Conservation (phyloP, 2,329 filamentous ascomycete species). For the Arthroderma sp. region DNA sequence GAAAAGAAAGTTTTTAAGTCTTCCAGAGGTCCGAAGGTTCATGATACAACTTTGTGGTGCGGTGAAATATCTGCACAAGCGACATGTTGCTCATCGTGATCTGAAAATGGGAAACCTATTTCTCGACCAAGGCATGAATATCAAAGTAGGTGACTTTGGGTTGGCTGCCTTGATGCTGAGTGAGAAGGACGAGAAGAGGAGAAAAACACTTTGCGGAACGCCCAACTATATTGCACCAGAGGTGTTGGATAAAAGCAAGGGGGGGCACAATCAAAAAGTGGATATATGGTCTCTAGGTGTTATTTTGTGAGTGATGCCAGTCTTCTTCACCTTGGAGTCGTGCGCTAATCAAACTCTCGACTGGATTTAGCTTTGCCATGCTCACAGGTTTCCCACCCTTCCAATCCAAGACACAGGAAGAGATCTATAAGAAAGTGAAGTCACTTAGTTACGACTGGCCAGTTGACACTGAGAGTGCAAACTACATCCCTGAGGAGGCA, state of each 20-base stretch:
- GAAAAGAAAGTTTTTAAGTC: constrained; percentile 74
- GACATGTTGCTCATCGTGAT: constrained; percentile 92
- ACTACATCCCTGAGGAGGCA: constrained; percentile 39
- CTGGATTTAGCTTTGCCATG: constrained; percentile 64
- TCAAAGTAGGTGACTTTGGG: constrained; percentile 96
- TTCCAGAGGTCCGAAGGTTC: constrained; percentile 88
- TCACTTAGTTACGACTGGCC: constrained; percentile 40
- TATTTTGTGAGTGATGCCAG: constrained; percentile 58
- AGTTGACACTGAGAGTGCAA: constrained; percentile 31
- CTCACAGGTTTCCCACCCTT: constrained; percentile 93
- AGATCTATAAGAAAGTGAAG: constrained; percentile 40
- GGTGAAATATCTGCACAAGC: constrained; percentile 93
- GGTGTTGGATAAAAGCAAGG: constrained; percentile 84
- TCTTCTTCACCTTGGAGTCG: not conserved
- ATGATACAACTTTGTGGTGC: constrained; percentile 90
- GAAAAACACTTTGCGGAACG: constrained; percentile 90
- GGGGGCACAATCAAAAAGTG: constrained; percentile 93
- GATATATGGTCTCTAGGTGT: constrained; percentile 98
- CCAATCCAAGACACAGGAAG: constrained; percentile 56
- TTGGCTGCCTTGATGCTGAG: constrained; percentile 84
- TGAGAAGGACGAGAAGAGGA: constrained; percentile 71
- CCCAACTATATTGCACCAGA: constrained; percentile 98
- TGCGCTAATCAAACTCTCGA: constrained; percentile 14
- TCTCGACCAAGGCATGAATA: constrained; percentile 85
- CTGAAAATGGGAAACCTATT: constrained; percentile 98